phyloP scores from a whole-genome alignment of 2,329 filamentous ascomycete genomes.

The Fusarium euwallaceae region DNA sequence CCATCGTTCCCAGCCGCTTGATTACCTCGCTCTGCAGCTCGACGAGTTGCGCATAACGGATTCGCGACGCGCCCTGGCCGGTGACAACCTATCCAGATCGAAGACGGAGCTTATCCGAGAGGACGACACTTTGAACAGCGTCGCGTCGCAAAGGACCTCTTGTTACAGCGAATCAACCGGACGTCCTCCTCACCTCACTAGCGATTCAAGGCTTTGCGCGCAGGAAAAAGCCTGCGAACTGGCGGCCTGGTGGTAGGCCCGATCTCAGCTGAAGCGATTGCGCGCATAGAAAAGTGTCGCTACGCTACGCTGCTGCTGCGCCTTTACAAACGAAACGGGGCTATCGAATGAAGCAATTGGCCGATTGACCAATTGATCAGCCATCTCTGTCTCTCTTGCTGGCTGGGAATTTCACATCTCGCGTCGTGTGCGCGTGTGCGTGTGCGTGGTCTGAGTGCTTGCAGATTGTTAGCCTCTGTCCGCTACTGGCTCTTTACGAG shows the following conservation, averaged over 20 bases:
- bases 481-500: constrained; percentile 31
- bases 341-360: constrained; percentile 20
- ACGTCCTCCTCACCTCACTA: background rate
- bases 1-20: constrained; percentile 38
- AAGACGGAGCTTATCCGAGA: background rate
- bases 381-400: background rate
- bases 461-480: constrained; percentile 21
- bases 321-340: constrained; percentile 3
- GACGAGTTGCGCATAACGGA: constrained; percentile 29
- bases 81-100: constrained; percentile 13
- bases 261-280: constrained; percentile 20
- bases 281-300: constrained; percentile 6
- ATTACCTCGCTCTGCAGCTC: constrained; percentile 23
- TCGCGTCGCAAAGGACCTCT: constrained; percentile 10
- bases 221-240: constrained; percentile 13
- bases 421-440: constrained; percentile 15
- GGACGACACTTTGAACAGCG: constrained; percentile 19
- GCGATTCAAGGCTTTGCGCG: constrained; percentile 2
- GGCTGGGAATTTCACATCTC: constrained; percentile 14
- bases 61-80: constrained; percentile 28
- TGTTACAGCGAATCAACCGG: background rate
- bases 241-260: background rate
- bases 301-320: background rate
- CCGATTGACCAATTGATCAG: constrained; percentile 2
- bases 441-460: constrained; percentile 33